Base-by-base conservation (phyloP, 202 grass and related monocot species). In the Saccharum hybrid region DNA sequence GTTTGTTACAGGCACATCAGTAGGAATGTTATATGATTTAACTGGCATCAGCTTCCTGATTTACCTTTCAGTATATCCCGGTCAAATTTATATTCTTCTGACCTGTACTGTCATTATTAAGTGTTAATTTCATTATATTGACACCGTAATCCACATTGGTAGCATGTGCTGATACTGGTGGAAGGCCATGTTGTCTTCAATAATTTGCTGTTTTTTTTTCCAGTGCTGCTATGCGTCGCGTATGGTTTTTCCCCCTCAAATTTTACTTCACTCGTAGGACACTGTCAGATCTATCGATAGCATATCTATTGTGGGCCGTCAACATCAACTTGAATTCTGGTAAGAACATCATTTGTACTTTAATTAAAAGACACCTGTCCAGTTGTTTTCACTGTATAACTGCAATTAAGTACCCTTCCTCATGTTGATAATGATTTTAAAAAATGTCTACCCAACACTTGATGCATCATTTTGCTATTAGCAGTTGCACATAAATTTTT, bases 11-110 rank as follows among this genome's bases (percentile, higher is more conserved):
- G 13, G 7, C 19, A 75, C 8, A 5, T 68, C 8, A 36, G 7
- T 80, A 41, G 26, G 10, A 46, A 26, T 59, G 16, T 3, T 34
- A 12, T 36, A 8, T 26, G 38, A 28, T 38, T 63, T 78, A 10
- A 51, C 66, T 71, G 14, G 30, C 64, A 77, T 43, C 16, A 38
- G 18, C 34, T 70, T 21, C 31, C 19, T 69, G 18, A 30, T 82
- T 10, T 74, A 31, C 21, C 45, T 67, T 78, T 85, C 41, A 78
- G 66, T 70, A 62, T 48, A 75, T 62, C 46, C 48, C 76, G 52
- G 21, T 70, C 38, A 63, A 61, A 48, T 48, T 54, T n/a, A 13
- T 8, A 4, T 7, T 4, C 13, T 56, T 43, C 43, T 57, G 33
- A 28, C 66, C 52, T 66, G 63, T 7, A 49, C 61, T 30, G 8